Evolutionary conservation across 1,284 basidiomycete species (phyloP).

Genomic region (Irpex sp.): DNA sequence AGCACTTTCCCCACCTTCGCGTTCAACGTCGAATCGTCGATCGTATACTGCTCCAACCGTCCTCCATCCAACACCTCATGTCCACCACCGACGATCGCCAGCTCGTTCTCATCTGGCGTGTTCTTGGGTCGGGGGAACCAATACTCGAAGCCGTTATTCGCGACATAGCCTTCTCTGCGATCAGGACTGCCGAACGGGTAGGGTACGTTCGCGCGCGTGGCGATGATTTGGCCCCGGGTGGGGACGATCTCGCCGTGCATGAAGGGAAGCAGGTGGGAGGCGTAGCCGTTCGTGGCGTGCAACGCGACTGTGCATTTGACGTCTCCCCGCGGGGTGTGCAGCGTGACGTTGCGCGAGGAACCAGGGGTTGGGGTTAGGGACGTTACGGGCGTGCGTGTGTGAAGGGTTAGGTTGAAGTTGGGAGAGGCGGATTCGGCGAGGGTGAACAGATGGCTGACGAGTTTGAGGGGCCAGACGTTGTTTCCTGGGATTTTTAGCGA

Average conservation of each 20-base stretch:
- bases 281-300: slow-evolving; percentile 81
- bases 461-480: slow-evolving; percentile 77
- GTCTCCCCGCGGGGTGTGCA: slow-evolving; percentile 58
- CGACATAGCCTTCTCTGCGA: slow-evolving; percentile 11
- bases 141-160: slow-evolving; percentile 62
- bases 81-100: slow-evolving; percentile 77
- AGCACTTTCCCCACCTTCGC: slow-evolving; percentile 44
- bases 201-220: slow-evolving; percentile 49
- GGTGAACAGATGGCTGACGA: slow-evolving; percentile 63
- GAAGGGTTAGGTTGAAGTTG: slow-evolving; percentile 45
- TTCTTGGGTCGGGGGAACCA: slow-evolving; percentile 61
- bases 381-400: slow-evolving; percentile 69
- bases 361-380: slow-evolving; percentile 27
- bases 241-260: slow-evolving; percentile 65
- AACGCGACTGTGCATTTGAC: slow-evolving; percentile 58
- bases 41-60: slow-evolving; percentile 47
- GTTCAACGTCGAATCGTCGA: slow-evolving; percentile 62
- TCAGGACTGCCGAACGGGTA: slow-evolving; percentile 13
- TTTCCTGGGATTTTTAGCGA: slow-evolving; percentile 48
- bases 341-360: slow-evolving; percentile 37
- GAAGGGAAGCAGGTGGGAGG: slow-evolving; percentile 61
- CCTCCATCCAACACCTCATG: slow-evolving; percentile 40
- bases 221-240: slow-evolving; percentile 70
- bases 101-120: slow-evolving; percentile 8
- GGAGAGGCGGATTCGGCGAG: slow-evolving; percentile 32